Base-by-base conservation (phyloP, 2,329 filamentous ascomycete species). In the Rutstroemia sp. region DNA sequence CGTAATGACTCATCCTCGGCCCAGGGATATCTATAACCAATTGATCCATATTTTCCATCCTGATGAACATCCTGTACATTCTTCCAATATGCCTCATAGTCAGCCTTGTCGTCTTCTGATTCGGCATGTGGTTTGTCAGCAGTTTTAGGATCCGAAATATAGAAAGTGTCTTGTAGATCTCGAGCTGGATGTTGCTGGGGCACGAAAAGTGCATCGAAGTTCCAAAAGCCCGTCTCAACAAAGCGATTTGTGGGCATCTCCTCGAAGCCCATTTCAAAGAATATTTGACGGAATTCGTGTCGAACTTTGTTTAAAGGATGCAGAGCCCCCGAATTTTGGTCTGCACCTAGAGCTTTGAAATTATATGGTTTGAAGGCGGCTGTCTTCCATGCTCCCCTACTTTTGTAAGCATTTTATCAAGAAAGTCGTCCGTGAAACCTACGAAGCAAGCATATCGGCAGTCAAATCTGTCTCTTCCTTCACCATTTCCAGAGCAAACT, bases 211-310 rank as follows among this genome's bases (percentile, higher is more conserved):
- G 92, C 85, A 70, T 97, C 92, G 73, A 97, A 97, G 75, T 97
- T 97, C 91, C 94, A 99, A 85, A 97, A 96, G 48, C 92, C 92
- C 12, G 92, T 92, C 75, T 99, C 94, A 61, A 97, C 92, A 71
- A 86, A 96, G 71, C 89, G 84, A 74, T 88, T 87, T 50, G 92
- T 96, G 14, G 92, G 89, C 94, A 99, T 97, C 78, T 99, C 94
- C 68, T 92, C 86, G 77, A 97, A 99, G 53, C 92, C 94, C 86
- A 96, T 95, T 71, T 96, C 91, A 75, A 99, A 97, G 84, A 99
- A 99, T 71, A 99, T 96, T 70, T 94, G 88, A 58, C 94, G 81
- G 81, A 99, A 96, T 75, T 97, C 94, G 67, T 90, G 83, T 65
- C 94, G 87, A 66, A 97, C 92, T 78, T 97, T 97, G 76, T 91